Evolutionary conservation across 495 filamentous ascomycete species (phyloP).

Genomic region (Letharia lupina): DNA sequence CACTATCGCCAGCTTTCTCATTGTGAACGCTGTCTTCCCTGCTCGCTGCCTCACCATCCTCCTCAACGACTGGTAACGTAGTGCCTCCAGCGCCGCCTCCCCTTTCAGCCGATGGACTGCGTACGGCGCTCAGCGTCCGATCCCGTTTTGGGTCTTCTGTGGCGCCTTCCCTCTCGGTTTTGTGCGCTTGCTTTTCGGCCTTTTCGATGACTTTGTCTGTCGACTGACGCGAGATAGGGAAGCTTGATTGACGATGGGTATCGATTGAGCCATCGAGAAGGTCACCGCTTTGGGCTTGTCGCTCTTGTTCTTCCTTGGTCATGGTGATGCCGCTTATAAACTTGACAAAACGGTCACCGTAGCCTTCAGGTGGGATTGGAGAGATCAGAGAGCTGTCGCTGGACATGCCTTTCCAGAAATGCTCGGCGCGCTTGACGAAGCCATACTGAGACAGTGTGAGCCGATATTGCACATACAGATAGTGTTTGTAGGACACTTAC

Average conservation of each 20-base stretch:
- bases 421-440: constrained; percentile 76
- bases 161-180: constrained; percentile 39
- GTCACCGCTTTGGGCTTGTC: constrained; percentile 47
- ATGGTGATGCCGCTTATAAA: constrained; percentile 89
- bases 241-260: constrained; percentile 21
- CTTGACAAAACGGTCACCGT: constrained; percentile 87
- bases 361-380: constrained; percentile 81
- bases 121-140: constrained; percentile 42
- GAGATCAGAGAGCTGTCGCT: constrained; percentile 78
- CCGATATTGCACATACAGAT: not conserved
- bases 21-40: constrained; percentile 29
- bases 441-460: constrained; percentile 57
- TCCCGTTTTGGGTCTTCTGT: constrained; percentile 46
- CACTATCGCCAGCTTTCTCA: constrained; percentile 11
- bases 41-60: constrained; percentile 73
- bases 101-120: constrained; percentile 48
- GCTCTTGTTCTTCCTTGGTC: constrained; percentile 71
- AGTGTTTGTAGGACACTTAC: constrained; percentile 45
- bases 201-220: constrained; percentile 45
- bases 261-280: constrained; percentile 33
- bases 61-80: constrained; percentile 86
- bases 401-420: constrained; percentile 88
- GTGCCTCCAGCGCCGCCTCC: constrained; percentile 46
- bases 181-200: constrained; percentile 40
- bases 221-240: constrained; percentile 30